Evolutionary conservation across 495 filamentous ascomycete species (phyloP), one percentile per base, ranked within the genome.

Genomic region (Neurospora intermedia): DNA sequence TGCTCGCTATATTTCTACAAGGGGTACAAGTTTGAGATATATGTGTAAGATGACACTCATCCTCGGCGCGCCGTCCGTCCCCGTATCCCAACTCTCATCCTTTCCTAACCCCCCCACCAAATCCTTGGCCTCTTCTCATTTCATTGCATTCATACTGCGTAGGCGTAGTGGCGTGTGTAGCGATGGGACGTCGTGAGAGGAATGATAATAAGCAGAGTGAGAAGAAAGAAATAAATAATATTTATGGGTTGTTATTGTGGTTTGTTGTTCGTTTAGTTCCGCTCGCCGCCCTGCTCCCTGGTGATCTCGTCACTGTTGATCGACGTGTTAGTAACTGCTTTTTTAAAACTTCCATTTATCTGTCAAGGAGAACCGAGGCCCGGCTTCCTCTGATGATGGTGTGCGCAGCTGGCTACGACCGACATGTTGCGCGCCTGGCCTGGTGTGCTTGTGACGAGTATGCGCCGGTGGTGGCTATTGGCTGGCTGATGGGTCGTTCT

Each of bases 231-330:
- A 88, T 86, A 38, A 38, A 38, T 38, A 31, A 31, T 81, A 89
- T 74, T 20, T 62, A 31, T 42, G 69, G 69, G 75, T 69, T 48
- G 45, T 71, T 69, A 59, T 13, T 66, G 54, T 43, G 2, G 27
- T 2, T 62, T 27, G 39, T 31, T 39, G 39, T 39, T 45, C 18
- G 69, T 62, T 79, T 90, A 94, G 82, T 94, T 93, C 75, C 92
- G 84, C 85, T 93, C 90, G 77, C 89, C 91, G 62, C 89, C 89
- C 82, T 91, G 89, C 1, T 85, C 82, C 80, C 86, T 89, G 74
- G 88, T 89, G 74, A 93, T 81, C 72, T 92, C 87, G 70, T 94
- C 90, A 78, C 91, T 93, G 72, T 7, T 31, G 27, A 23, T 4
- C 70, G 69, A 39, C 27, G 8, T 71, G 77, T 83, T 73, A 81